Percentiles rank a stretch among this genome's conserved stretches.
These are phyloP conservation scores for Dactylis glomerata DNA, from an alignment of 176 grass and related monocot species.

Conservation along the genomic window DNA sequence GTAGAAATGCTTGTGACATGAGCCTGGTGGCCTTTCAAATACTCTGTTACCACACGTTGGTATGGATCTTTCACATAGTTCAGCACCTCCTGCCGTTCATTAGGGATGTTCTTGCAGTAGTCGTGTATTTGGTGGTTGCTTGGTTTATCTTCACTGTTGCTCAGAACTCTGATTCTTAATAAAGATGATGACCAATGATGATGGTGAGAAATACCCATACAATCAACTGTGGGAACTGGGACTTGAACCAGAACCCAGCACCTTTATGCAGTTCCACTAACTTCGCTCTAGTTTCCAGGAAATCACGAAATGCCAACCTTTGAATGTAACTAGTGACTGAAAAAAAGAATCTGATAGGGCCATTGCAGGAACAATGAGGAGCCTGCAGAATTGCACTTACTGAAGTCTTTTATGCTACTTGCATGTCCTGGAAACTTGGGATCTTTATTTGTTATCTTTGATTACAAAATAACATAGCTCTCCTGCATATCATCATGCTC, in stretches of 20 bases:
- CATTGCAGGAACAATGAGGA: neutral
- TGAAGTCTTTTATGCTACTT: neutral
- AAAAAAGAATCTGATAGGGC: neutral
- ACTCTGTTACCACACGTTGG: neutral
- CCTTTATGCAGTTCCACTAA: neutral
- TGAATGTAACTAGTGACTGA: neutral
- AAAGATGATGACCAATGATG: neutral
- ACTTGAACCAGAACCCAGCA: neutral
- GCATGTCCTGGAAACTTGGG: neutral
- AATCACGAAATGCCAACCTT: neutral
- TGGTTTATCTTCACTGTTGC: neutral
- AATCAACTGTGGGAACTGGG: neutral
- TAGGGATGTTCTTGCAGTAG: neutral
- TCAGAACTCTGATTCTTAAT: slow-evolving; percentile 8
- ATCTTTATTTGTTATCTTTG: neutral
- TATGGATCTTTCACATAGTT: neutral
- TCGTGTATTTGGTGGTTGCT: neutral
- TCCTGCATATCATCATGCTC: neutral
- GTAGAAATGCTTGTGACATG: neutral
- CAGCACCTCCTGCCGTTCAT: neutral
- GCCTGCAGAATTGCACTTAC: neutral
- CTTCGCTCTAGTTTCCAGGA: neutral
- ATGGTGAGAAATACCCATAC: neutral
- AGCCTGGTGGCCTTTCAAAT: neutral
- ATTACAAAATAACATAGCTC: neutral